Base-by-base conservation (phyloP, 768 basidiomycete genomes). In the Boletales sp. region DNA sequence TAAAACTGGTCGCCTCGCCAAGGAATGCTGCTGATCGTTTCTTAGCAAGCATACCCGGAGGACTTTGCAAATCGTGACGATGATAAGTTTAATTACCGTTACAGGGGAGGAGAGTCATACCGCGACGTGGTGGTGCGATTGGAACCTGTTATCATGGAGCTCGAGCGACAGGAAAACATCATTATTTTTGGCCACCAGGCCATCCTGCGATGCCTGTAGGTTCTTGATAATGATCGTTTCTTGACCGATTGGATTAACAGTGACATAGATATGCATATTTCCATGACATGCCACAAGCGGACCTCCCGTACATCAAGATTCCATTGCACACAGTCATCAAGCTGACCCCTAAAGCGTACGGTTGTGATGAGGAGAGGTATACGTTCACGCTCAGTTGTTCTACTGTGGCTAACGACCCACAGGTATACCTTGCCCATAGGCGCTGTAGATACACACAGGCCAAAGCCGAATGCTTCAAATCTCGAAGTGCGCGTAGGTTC, bases 51-150 rank as follows among this genome's bases (percentile, higher is more conserved):
- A 55, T 99, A 98, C 65, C 96, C 96, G 0, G 96, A 99, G 50
- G 96, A 99, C 65, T 98, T 94, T 69, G 94, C 92, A 14, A 94
- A 94, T 64, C 84, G 96, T 21, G 96, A 99, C 60, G 93, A 97
- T 51, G 96, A 99, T 76, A 99, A 99, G 71, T 99, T 96, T 70
- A 98, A 98, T 70, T 99, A 99, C 69, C 84, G 96, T 28, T 98
- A 97, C 68, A 80, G 96, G 59, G 94, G 84, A 17, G 96, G 96
- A 48, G 96, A 99, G 72, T 96, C 93, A 2, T 99, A 99, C 67
- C 84, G 96, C 34, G 96, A 99, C 63, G 95, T 99, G 10, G 93
- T 96, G 12, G 82, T 91, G 5, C 82, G 95, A 35, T 74, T 99
- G 25, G 96, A 99, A 66, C 96, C 96, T 19, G 89, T 98, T 46